Base-by-base conservation (phyloP, 768 basidiomycete genomes). In the Trametes punicea region DNA sequence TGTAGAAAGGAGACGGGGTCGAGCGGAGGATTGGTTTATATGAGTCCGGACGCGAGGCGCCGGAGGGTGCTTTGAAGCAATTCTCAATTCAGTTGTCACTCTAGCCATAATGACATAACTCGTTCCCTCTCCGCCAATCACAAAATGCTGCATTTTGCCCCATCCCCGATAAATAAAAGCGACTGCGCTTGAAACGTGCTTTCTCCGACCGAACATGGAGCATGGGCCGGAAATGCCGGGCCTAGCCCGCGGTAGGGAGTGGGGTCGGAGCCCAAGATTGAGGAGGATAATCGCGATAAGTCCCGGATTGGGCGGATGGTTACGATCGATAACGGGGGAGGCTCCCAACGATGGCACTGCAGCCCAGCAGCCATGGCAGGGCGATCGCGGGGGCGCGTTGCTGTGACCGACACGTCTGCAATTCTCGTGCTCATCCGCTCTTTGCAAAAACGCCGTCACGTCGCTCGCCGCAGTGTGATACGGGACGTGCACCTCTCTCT, bases 21-120 rank as follows among this genome's bases (percentile, higher is more conserved):
- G 41, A 42, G 48, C 52, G 46, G 46, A 42, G 42, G 42, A 59
- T 39, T 59, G 48, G 58, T 51, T 60, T 60, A 60, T 60, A 60
- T 51, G 42, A 55, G 57, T 48, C 39, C 46, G 51, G 56, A 26
- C 42, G 31, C 44, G 27, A 59, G 57, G 55, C 57, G 57, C 57
- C 57, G 52, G 40, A 25, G 10, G 34, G 20, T n/a, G 42, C 33
- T 11, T 10, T 45, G 40, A 25, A 29, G 46, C 52, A 30, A 42
- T 46, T 54, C 52, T 59, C 57, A 33, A 34, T 57, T 51, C 44
- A 54, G 44, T 54, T 38, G 34, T 46, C 44, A 18, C 52, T 46
- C 39, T 29, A 21, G 31, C 25, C 15, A 4, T n/a, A 23, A 54
- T 54, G 51, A 53, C 51, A 58, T 58, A 58, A 58, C 45, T 44